A percentile compares a stretch with the other conserved stretches of the same genome.
These are phyloP conservation scores for Picea glauca DNA, from an alignment of 75 land plant genomes.

Conservation along the genomic window DNA sequence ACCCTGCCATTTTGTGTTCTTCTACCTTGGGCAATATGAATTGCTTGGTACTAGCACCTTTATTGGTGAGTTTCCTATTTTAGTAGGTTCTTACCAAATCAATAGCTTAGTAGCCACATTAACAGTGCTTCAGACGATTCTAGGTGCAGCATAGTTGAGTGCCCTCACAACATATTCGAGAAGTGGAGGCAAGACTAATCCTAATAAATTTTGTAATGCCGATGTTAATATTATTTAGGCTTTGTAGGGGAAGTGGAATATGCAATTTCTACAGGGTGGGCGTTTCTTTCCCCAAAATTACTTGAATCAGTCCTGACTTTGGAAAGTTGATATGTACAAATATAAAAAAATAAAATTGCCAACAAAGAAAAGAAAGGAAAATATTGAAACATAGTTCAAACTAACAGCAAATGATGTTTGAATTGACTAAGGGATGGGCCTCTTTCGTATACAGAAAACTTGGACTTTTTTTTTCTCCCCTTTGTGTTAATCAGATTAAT, in stretches of 20 bases:
- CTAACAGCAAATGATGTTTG: neutral
- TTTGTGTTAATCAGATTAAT: neutral
- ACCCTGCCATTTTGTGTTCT: neutral
- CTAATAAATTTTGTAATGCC: too few relatives aligned
- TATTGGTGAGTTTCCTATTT: neutral
- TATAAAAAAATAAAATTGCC: too few relatives aligned
- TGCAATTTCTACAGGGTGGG: too few relatives aligned
- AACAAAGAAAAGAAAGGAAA: too few relatives aligned
- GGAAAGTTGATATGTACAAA: too few relatives aligned
- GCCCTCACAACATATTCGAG: too few relatives aligned
- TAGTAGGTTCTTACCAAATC: neutral
- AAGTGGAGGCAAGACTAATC: too few relatives aligned
- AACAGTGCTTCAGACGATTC: neutral
- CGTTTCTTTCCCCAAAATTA: too few relatives aligned
- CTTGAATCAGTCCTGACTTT: too few relatives aligned
- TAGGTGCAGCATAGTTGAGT: neutral
- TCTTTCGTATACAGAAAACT: neutral
- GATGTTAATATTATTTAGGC: too few relatives aligned
- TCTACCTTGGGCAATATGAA: neutral
- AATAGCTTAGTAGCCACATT: neutral
- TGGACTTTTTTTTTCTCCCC: neutral
- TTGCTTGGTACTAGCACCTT: neutral
- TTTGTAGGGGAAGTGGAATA: too few relatives aligned
- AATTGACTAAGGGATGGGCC: neutral
- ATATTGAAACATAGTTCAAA: too few relatives aligned